These are phyloP conservation scores for Capsicum baccatum DNA, from an alignment of 257 asterid genomes.

Conservation along the genomic window DNA sequence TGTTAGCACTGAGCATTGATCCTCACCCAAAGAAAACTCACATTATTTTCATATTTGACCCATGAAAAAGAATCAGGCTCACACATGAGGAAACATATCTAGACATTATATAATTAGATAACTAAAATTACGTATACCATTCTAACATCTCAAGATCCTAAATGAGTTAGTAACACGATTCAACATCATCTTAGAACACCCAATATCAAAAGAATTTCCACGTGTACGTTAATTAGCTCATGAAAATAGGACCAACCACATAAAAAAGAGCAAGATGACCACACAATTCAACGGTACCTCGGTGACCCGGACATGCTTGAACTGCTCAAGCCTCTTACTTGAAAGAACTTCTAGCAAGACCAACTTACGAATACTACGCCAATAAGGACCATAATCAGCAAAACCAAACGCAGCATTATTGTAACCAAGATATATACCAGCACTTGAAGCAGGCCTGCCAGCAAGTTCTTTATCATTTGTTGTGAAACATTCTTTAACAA, in stretches of 20 bases:
- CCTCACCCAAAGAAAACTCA: not conserved
- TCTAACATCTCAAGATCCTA: too few species aligned
- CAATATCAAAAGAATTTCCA: not conserved
- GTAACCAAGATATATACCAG: slow-evolving; percentile 53
- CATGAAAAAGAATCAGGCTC: not conserved
- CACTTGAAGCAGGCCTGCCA: slow-evolving; percentile 43
- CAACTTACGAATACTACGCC: slow-evolving; percentile 59
- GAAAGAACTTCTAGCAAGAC: slow-evolving; percentile 54
- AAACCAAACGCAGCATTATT: slow-evolving; percentile 53
- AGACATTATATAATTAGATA: too few species aligned
- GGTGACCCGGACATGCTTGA: slow-evolving; percentile 39
- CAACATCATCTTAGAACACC: too few species aligned
- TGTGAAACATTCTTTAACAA: slow-evolving; percentile 60
- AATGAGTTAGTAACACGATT: too few species aligned
- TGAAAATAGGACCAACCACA: not conserved
- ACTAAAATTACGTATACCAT: too few species aligned
- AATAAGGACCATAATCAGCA: slow-evolving; percentile 50
- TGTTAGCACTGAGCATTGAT: too few species aligned
- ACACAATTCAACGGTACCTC: slow-evolving; percentile 39
- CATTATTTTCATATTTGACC: too few species aligned
- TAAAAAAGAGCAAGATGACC: not conserved
- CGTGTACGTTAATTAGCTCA: not conserved
- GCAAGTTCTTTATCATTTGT: slow-evolving; percentile 48
- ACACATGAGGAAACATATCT: not conserved
- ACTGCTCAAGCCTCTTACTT: slow-evolving; percentile 46